Evolutionary conservation across 1,139 yeast genomes (phyloP), one percentile per base, ranked within the genome.

Genomic region (Candida gigantensis): DNA sequence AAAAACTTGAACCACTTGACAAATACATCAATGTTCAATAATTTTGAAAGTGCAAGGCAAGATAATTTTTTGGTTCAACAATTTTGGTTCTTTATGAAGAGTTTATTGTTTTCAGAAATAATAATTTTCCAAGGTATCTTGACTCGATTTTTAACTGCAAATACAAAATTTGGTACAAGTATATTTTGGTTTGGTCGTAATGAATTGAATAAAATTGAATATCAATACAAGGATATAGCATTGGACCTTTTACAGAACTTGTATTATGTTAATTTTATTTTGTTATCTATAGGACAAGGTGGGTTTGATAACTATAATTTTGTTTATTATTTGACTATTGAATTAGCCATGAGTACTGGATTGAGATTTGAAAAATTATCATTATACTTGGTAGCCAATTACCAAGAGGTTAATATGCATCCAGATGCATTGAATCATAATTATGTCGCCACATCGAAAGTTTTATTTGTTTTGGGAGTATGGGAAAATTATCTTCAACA

Each of bases 271-370:
- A 74, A 81, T 43, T 81, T 76, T 47, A 66, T 83, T 5, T 55
- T 82, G 10, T 68, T 76, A 26, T 66, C 77, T 13, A 71, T 84
- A 12, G 92, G 94, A 0, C 73, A 76, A 27, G 84, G 86, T 1
- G 88, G 88, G 1, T 84, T 84, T 53, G 84, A 81, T 36, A 70
- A 78, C 14, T 84, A 79, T 53, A 81, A 81, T 48, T 83, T 80
- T 53, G 79, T 81, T n/a, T 76, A 77, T 46, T 66, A 73, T 32
- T 58, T 79, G 3, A 57, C 78, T 12, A 43, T 77, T 5, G 86
- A 81, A 38, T 36, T 63, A 49, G 70, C 52, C 43, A 43, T 51
- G 9, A 11, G 40, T 4, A 60, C 45, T 50, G 58, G 30, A n/a
- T 38, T 11, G 13, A 50, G 37, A 33, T 63, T 72, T 19, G 77